A percentile compares a stretch with the other conserved stretches of the same genome.
phyloP scores from a whole-genome alignment of 192 early-diverging fungal genomes.

The Pilobolus umbonatus region DNA sequence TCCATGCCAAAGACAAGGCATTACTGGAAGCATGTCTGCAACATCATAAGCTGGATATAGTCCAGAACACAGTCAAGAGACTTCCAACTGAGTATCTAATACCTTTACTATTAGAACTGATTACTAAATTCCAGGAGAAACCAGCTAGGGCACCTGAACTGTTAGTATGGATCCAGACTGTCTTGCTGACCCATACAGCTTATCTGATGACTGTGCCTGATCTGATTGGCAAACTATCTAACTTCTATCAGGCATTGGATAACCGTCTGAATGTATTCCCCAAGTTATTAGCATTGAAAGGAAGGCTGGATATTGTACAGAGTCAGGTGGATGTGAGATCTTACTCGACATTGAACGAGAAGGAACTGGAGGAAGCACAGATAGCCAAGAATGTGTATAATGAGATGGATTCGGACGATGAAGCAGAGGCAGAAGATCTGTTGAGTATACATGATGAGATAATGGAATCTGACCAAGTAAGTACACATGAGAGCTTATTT shows the following conservation, averaged over 20 bases:
- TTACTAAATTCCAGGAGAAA: slow-evolving; percentile 44
- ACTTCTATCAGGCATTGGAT: slow-evolving; percentile 48
- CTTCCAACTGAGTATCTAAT: slow-evolving; percentile 47
- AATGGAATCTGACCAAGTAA: slow-evolving; percentile 9
- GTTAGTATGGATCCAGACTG: slow-evolving; percentile 49
- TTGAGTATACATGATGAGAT: slow-evolving; percentile 4
- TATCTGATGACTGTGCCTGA: slow-evolving; percentile 57
- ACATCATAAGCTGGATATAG: slow-evolving; percentile 27
- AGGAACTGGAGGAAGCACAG: slow-evolving; percentile 34
- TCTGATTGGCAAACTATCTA: slow-evolving; percentile 42
- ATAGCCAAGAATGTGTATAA: slow-evolving; percentile 41
- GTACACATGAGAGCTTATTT: background rate
- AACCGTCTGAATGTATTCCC: slow-evolving; percentile 40
- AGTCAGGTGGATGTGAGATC: slow-evolving; percentile 42
- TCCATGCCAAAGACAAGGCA: slow-evolving; percentile 47
- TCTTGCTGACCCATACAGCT: slow-evolving; percentile 44
- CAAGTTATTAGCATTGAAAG: slow-evolving; percentile 43
- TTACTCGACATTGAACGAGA: slow-evolving; percentile 21
- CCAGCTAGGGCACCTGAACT: slow-evolving; percentile 40
- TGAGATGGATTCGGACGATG: slow-evolving; percentile 39
- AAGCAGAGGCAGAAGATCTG: slow-evolving; percentile 19
- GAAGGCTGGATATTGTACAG: slow-evolving; percentile 49
- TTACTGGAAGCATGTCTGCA: slow-evolving; percentile 45
- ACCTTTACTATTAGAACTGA: slow-evolving; percentile 43
- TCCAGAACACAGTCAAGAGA: slow-evolving; percentile 40